Base-by-base conservation (phyloP, 2,329 filamentous ascomycete genomes). In the Pseudogymnoascus sp. region DNA sequence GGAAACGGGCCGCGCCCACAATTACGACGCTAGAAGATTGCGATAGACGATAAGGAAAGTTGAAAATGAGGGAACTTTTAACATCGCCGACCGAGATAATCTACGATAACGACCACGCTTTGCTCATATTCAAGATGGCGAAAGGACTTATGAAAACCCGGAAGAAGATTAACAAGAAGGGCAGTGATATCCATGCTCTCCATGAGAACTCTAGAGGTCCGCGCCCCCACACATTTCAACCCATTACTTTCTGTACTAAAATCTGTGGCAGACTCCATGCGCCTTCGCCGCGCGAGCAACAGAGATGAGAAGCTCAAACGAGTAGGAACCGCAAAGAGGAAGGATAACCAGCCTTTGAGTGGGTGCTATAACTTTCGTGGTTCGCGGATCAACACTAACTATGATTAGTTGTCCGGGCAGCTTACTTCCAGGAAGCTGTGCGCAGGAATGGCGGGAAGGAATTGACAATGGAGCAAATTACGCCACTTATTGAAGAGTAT, bases 121-220 rank as follows among this genome's bases (percentile, higher is more conserved):
- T 10, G 2, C 49, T 35, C 49, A 3, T 12, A 55, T 6, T 62
- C 72, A 81, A 70, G 23, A 96, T 96, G 92, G 83, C 90, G 12
- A 88, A 86, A 72, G 84, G 87, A 49, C 77, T 97, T 6, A 78
- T 85, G 66, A 97, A 97, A 74, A 89, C 94, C 19, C 85, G 89
- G 66, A 97, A 97, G 78, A 86, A 91, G 67, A 93, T 97, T 67
- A 80, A 86, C 35, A 96, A 96, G 79, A 86, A 89, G 68, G 85
- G 86, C 67, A 85, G 86, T 19, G 85, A 86, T 39, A 82, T 91
- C 55, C 86, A 87, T 31, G 82, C 88, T 11, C 81, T 97, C 21
- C 93, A 97, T 72, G 89, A 92, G 75, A 91, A 91, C 73, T 96
- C 92, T 65, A 83, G 94, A 68, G 58, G 58, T 60, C 14, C 58